These are phyloP conservation scores for Suillus cothurnatus DNA, from an alignment of 768 basidiomycete species.

Conservation along the genomic window DNA sequence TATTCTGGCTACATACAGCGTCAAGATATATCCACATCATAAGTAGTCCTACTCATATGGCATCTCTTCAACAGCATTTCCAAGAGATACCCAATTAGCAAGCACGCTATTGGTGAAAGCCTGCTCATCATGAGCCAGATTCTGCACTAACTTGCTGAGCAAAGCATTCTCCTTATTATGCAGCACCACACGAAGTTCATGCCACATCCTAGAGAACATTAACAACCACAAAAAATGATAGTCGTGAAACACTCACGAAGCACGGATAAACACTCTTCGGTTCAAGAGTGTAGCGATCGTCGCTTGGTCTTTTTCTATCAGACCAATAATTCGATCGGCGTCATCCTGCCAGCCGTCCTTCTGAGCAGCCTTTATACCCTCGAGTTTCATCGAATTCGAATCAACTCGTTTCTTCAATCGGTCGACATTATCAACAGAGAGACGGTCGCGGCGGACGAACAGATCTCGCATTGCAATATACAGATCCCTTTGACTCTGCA, in stretches of 20 bases:
- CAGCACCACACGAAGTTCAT: slow-evolving; percentile 89
- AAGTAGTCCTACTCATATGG: slow-evolving; percentile 66
- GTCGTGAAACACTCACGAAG: slow-evolving; percentile 56
- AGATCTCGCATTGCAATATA: slow-evolving; percentile 88
- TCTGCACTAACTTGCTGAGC: slow-evolving; percentile 70
- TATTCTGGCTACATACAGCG: background rate
- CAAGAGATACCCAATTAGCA: slow-evolving; percentile 75
- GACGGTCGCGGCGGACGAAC: slow-evolving; percentile 84
- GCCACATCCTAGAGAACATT: slow-evolving; percentile 75
- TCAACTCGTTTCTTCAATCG: slow-evolving; percentile 87
- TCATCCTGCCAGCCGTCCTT: slow-evolving; percentile 90
- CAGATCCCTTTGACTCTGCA: slow-evolving; percentile 77
- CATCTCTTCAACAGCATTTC: slow-evolving; percentile 76
- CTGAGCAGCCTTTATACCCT: slow-evolving; percentile 64
- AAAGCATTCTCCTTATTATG: slow-evolving; percentile 90
- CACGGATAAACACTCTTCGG: slow-evolving; percentile 84
- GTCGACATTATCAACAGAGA: slow-evolving; percentile 88
- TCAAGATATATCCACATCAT: slow-evolving; percentile 3
- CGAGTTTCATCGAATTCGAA: slow-evolving; percentile 70
- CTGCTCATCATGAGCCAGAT: slow-evolving; percentile 74
- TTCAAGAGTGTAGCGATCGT: slow-evolving; percentile 74
- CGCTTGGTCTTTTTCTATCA: slow-evolving; percentile 86
- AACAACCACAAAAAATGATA: slow-evolving; percentile 7
- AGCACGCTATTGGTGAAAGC: slow-evolving; percentile 64
- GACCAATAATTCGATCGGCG: slow-evolving; percentile 68